Evolutionary conservation across 306 rosid species (phyloP).

Genomic region (Begonia loranthoides): DNA sequence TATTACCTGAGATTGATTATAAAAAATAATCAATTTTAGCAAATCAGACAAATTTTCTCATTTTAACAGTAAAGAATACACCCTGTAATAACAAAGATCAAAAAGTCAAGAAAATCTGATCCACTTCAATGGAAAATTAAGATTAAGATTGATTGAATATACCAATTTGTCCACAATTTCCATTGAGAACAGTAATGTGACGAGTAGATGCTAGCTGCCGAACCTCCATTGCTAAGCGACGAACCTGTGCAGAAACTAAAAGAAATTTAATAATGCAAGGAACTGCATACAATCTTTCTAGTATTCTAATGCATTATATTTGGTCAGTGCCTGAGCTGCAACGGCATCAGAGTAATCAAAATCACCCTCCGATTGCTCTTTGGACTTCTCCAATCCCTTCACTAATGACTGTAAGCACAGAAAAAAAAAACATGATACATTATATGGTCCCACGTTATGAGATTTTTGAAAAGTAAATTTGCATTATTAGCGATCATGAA

Average conservation of each 20-base stretch:
- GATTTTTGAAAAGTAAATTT: neutral
- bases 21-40: neutral
- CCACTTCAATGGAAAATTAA: neutral
- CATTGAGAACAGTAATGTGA: slow-evolving; percentile 56
- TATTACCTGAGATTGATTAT: slow-evolving; percentile 36
- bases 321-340: slow-evolving; percentile 50
- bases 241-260: slow-evolving; percentile 32
- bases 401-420: slow-evolving; percentile 34
- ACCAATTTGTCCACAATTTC: slow-evolving; percentile 46
- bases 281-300: slow-evolving; percentile 2
- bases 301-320: neutral
- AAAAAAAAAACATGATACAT: slow-evolving; percentile 3
- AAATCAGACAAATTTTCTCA: too few species aligned
- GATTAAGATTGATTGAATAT: slow-evolving; percentile 7
- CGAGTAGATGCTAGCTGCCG: slow-evolving; percentile 29
- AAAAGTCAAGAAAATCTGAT: too few species aligned
- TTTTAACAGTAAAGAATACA: too few species aligned
- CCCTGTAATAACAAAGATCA: too few species aligned
- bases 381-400: slow-evolving; percentile 53
- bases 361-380: slow-evolving; percentile 51
- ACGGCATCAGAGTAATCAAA: slow-evolving; percentile 52
- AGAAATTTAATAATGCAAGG: slow-evolving; percentile 5
- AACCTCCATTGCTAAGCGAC: slow-evolving; percentile 60
- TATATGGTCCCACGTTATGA: neutral
- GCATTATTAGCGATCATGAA: neutral